Percentiles rank a stretch among this genome's conserved stretches.
These are phyloP conservation scores for Wolfiporia cocos DNA, from an alignment of 1,284 basidiomycete genomes.

Conservation along the genomic window DNA sequence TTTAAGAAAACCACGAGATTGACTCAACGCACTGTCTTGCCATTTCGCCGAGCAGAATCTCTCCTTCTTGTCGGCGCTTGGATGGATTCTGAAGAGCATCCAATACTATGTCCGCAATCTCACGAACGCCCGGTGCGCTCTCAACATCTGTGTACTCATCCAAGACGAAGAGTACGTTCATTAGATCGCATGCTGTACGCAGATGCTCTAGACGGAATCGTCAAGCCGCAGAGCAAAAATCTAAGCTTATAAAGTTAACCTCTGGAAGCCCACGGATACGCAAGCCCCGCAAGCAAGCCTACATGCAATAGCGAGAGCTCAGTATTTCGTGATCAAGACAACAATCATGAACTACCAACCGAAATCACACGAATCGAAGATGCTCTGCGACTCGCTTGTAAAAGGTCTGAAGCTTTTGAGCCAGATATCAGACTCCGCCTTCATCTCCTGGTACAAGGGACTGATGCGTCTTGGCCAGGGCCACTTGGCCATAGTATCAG, in stretches of 20 bases:
- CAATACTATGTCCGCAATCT: conserved; percentile 26
- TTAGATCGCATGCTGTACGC: conserved; percentile 29
- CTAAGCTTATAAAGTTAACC: conserved; percentile 11
- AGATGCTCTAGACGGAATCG: conserved; percentile 12
- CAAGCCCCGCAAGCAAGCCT: conserved; percentile 21
- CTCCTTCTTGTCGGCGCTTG: conserved; percentile 22
- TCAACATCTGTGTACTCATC: conserved; percentile 33
- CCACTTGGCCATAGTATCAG: conserved; percentile 13
- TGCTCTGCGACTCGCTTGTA: conserved; percentile 21
- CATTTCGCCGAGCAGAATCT: conserved; percentile 27
- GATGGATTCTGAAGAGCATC: conserved; percentile 29
- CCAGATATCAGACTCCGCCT: conserved; percentile 26
- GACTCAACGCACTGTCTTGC: conserved; percentile 23
- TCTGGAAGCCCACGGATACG: conserved; percentile 16
- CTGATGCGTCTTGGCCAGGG: conserved; percentile 13
- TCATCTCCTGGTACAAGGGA: conserved; percentile 19
- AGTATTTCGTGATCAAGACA: background rate
- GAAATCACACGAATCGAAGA: conserved; percentile 28
- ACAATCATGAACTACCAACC: conserved; percentile 11
- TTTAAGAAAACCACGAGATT: no score
- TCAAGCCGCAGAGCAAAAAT: background rate
- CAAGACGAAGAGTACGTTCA: conserved; percentile 33
- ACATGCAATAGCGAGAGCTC: conserved; percentile 11
- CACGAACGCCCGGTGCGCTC: conserved; percentile 14
- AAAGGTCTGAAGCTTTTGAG: conserved; percentile 25